Percentiles rank a stretch among this genome's conserved stretches.
phyloP scores from a whole-genome alignment of 352 stramenopile species.

The Hyaloperonospora arabidopsidis region DNA sequence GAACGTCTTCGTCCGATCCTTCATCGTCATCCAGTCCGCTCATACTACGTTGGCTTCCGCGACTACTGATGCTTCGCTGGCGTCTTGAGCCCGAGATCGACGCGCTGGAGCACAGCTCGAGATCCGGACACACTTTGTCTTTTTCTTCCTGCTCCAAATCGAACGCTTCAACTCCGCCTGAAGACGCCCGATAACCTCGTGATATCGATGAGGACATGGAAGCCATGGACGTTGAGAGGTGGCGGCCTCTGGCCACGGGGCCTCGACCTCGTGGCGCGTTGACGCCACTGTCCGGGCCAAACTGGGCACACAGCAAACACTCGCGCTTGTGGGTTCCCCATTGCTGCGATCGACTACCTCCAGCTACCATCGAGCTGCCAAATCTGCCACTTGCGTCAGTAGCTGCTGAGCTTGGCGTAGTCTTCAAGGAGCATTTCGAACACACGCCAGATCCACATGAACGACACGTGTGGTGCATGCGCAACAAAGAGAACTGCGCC shows the following conservation, averaged over 20 bases:
- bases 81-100: slow-evolving; percentile 17
- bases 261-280: background rate
- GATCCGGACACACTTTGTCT: slow-evolving; percentile 19
- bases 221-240: slow-evolving; percentile 21
- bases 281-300: slow-evolving; percentile 26
- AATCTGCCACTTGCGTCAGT: slow-evolving; percentile 7
- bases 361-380: slow-evolving; percentile 8
- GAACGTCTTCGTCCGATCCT: slow-evolving; percentile 18
- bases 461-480: slow-evolving; percentile 49
- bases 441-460: slow-evolving; percentile 48
- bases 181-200: slow-evolving; percentile 10
- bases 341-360: slow-evolving; percentile 5
- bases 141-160: slow-evolving; percentile 28
- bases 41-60: slow-evolving; percentile 21
- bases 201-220: slow-evolving; percentile 22
- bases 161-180: slow-evolving; percentile 7
- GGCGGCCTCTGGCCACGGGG: slow-evolving; percentile 12
- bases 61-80: slow-evolving; percentile 15
- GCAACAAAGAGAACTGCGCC: slow-evolving; percentile 47
- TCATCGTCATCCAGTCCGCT: slow-evolving; percentile 21
- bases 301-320: slow-evolving; percentile 60
- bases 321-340: slow-evolving; percentile 22
- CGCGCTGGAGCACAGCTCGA: slow-evolving; percentile 21
- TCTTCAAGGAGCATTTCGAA: slow-evolving; percentile 45
- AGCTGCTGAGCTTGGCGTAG: slow-evolving; percentile 1